Evolutionary conservation across 1,284 basidiomycete species (phyloP).

Genomic region (Pascua guehoae): DNA sequence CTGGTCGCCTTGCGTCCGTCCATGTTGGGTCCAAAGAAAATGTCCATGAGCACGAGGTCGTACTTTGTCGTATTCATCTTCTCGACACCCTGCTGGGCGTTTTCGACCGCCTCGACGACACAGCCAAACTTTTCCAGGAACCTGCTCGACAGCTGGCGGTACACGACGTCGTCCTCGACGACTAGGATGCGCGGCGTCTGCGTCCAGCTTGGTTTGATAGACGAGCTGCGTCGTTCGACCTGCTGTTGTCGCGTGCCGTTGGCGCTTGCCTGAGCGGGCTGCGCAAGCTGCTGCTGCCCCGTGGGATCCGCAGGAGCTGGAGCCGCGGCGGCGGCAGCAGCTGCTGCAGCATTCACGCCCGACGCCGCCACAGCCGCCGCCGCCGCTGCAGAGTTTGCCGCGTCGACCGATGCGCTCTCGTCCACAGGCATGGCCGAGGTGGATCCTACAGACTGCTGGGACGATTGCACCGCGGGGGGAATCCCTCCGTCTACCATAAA

Average conservation of each 20-base stretch:
- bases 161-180: slow-evolving; percentile 93
- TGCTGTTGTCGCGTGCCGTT: slow-evolving; percentile 5
- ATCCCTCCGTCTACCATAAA: too few relatives aligned
- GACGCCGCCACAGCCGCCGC: slow-evolving; percentile 3
- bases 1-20: slow-evolving; percentile 65
- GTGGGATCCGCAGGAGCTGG: neutral
- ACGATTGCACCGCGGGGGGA: too few relatives aligned
- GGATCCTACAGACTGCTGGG: too few relatives aligned
- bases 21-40: slow-evolving; percentile 47
- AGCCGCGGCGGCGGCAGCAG: neutral
- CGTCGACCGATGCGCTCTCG: too few relatives aligned
- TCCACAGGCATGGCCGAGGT: too few relatives aligned
- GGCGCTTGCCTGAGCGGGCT: neutral
- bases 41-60: slow-evolving; percentile 88
- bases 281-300: neutral
- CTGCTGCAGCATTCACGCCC: slow-evolving; percentile 3
- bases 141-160: slow-evolving; percentile 80
- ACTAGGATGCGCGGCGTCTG: slow-evolving; percentile 81
- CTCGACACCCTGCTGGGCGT: slow-evolving; percentile 88
- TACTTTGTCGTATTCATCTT: slow-evolving; percentile 94
- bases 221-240: slow-evolving; percentile 50
- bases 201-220: slow-evolving; percentile 80
- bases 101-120: slow-evolving; percentile 85
- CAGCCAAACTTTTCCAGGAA: slow-evolving; percentile 95
- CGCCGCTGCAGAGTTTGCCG: neutral